Evolutionary conservation across 1,284 basidiomycete genomes (phyloP), one percentile per base, ranked within the genome.

Genomic region (Fomitiporia mediterranea): DNA sequence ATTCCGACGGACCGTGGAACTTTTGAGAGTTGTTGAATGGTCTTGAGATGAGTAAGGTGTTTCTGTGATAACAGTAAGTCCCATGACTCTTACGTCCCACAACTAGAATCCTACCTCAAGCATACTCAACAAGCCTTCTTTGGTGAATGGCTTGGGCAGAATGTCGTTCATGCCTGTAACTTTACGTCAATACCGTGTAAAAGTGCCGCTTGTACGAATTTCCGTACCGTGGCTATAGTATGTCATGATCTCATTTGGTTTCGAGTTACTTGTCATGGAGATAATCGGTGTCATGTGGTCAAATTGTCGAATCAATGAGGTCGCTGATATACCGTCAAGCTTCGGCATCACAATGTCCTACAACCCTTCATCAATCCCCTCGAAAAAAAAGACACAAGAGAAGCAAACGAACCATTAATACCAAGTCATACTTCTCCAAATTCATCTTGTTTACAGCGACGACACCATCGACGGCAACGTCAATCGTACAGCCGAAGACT

Each of bases 381-480:
- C 17, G 23, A 9, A 50, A 38, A 19, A n/a, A n/a, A n/a, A n/a
- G n/a, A 51, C 51, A 56, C 57, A 58, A 27, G 17, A 37, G 49
- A 56, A 40, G 23, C 23, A n/a, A 23, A 44, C 50, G 48, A 64
- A 94, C 94, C 92, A 97, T 97, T 59, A 97, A 70, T 56, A 96
- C 94, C 65, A 98, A 71, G 70, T 98, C 95, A 69, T 97, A 98
- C 74, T 95, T 89, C 68, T 92, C 89, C 68, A 91, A 70, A 70
- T 95, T 96, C 92, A 98, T 97, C 80, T 92, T 95, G 67, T 91
- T 89, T 55, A 98, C 92, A 0, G 95, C 95, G 9, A 85, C 84
- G n/a, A 94, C 83, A 0, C 94, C 95, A 70, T 98, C 89, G 37
- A 94, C 91, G 1, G 94, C 95, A 37, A 96, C 90, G 66, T 98